Conservation (phyloP, 208 protist species). For the Dictyostelium gargantuum region DNA sequence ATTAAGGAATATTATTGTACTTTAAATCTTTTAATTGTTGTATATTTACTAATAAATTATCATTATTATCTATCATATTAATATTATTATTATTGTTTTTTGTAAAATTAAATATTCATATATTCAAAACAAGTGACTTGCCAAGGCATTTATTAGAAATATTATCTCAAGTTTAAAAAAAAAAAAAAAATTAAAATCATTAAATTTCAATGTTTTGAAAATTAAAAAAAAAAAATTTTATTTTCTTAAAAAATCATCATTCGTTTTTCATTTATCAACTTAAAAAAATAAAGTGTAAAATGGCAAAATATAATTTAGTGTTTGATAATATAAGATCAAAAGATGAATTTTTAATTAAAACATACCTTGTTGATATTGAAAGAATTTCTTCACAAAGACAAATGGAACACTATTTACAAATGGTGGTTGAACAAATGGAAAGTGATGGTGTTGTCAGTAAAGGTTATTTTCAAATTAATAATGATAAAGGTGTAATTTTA, state of each 20-base stretch:
- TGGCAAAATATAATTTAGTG: background rate
- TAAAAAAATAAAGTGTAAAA: background rate
- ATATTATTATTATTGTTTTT: too few relatives aligned
- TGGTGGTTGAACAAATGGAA: background rate
- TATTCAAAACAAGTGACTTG: too few relatives aligned
- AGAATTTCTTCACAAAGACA: background rate
- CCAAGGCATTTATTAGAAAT: too few relatives aligned
- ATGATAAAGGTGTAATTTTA: background rate
- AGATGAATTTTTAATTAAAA: background rate
- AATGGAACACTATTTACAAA: too few relatives aligned
- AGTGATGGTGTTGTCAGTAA: background rate
- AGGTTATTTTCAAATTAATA: background rate
- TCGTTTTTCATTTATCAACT: background rate
- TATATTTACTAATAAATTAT: too few relatives aligned
- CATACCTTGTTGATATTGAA: slow-evolving; percentile 2
- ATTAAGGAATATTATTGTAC: too few relatives aligned
- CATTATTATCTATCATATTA: too few relatives aligned
- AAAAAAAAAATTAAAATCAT: too few relatives aligned
- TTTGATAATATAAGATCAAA: slow-evolving; percentile 31
- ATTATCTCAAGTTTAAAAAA: too few relatives aligned
- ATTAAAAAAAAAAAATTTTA: background rate
- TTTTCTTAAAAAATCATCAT: background rate
- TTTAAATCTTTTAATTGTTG: too few relatives aligned
- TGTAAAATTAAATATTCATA: too few relatives aligned
- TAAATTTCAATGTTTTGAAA: too few relatives aligned